These are phyloP conservation scores for Ceratonia siliqua DNA, from an alignment of 306 rosid species.

Conservation along the genomic window DNA sequence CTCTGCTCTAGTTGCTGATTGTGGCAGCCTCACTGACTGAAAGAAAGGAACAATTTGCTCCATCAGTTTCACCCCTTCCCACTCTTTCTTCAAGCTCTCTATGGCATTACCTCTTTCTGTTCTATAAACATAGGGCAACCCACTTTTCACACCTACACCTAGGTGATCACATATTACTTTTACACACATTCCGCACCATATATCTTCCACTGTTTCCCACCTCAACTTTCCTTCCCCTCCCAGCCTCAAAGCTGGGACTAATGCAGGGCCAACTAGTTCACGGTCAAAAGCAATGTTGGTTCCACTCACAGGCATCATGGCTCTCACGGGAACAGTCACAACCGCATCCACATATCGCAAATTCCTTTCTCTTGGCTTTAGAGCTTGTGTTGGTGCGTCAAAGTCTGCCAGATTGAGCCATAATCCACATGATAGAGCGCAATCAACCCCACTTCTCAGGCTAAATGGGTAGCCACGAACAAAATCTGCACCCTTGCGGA, in stretches of 20 bases:
- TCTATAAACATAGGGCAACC: conserved; percentile 93
- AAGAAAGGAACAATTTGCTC: conserved; percentile 96
- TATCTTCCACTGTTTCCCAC: conserved; percentile 97
- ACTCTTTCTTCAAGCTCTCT: conserved; percentile 92
- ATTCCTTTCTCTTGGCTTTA: conserved; percentile 70
- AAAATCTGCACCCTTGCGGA: conserved; percentile 84
- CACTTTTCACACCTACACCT: conserved; percentile 81
- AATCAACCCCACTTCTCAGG: conserved; percentile 80
- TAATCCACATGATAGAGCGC: conserved; percentile 87
- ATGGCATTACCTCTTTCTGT: conserved; percentile 80
- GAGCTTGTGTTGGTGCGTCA: conserved; percentile 98
- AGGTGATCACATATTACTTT: conserved; percentile 87
- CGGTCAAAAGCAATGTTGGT: conserved; percentile 90
- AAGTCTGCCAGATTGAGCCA: conserved; percentile 93
- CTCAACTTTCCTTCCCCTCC: conserved; percentile 87
- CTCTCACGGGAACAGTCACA: conserved; percentile 70
- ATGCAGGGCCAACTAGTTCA: conserved; percentile 75
- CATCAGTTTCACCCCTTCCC: conserved; percentile 98
- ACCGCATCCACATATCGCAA: conserved; percentile 88
- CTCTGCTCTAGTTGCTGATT: conserved; percentile 67
- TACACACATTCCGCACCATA: conserved; percentile 92
- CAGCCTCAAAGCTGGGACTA: conserved; percentile 79
- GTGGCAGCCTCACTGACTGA: conserved; percentile 69
- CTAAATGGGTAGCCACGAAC: conserved; percentile 99
- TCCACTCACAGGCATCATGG: conserved; percentile 93